A percentile compares a stretch with the other conserved stretches of the same genome.
Evolutionary conservation across 352 stramenopile species (phyloP).

Genomic region (Phytophthora tubulina): DNA sequence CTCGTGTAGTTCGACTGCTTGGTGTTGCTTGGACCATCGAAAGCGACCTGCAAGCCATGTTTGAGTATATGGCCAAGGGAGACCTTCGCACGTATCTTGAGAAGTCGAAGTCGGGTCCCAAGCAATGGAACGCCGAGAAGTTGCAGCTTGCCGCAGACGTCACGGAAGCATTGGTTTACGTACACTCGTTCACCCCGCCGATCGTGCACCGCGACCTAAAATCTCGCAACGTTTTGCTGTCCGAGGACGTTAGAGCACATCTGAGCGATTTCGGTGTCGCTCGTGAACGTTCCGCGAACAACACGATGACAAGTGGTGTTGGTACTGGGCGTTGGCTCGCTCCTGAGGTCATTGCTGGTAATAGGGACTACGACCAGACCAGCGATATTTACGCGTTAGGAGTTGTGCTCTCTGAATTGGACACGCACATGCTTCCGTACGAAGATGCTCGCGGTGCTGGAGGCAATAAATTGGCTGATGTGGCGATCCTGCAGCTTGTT

Average conservation of each 20-base stretch:
- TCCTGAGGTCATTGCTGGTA: conserved; percentile 59
- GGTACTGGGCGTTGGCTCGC: conserved; percentile 65
- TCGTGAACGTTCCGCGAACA: conserved; percentile 45
- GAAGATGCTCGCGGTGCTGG: conserved; percentile 42
- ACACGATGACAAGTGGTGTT: conserved; percentile 63
- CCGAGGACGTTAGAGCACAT: conserved; percentile 41
- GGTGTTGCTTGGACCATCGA: conserved; percentile 70
- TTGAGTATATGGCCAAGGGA: conserved; percentile 73
- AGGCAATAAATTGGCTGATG: conserved; percentile 48
- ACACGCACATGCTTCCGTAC: conserved; percentile 70
- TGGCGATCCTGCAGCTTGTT: conserved; percentile 66
- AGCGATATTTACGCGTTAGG: conserved; percentile 66
- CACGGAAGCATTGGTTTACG: conserved; percentile 71
- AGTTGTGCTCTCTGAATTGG: conserved; percentile 65
- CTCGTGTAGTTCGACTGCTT: conserved; percentile 59
- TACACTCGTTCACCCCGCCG: conserved; percentile 69
- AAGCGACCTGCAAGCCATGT: conserved; percentile 63
- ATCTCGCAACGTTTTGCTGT: conserved; percentile 64
- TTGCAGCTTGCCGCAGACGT: conserved; percentile 66
- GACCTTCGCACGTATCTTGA: conserved; percentile 58
- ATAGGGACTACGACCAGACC: conserved; percentile 58
- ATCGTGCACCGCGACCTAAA: conserved; percentile 74
- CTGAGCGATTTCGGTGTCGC: conserved; percentile 63
- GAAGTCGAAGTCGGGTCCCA: conserved; percentile 14
- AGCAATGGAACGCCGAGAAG: conserved; percentile 56